Base-by-base conservation (phyloP, 108 stramenopile genomes). In the Conticribra guillardii region DNA sequence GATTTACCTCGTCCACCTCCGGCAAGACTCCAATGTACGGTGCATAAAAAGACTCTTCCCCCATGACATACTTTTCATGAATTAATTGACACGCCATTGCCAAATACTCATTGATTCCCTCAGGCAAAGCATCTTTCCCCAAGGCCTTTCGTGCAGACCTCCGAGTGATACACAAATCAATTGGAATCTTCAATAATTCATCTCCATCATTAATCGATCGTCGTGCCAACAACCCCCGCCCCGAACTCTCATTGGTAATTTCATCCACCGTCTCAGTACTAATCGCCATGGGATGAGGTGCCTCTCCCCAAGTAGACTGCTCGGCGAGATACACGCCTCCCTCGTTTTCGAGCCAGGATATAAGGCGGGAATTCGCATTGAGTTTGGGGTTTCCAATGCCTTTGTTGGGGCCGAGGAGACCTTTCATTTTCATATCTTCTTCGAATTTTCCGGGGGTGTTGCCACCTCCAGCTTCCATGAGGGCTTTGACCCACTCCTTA, bases 81-180 rank as follows among this genome's bases (percentile, higher is more conserved):
- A 98, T 96, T n/a, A 97, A 77, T 60, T 96, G 91, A 60, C 95
- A 88, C 0, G 98, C 98, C 60, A 98, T 91, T 28, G 94, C 96
- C 64, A 98, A 71, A 73, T 96, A 98, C 68, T 98, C 97, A 71
- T 96, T 95, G 24, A 94, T 89, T 14, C 87, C 94, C 21, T 74
- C 72, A 16, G 80, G 60, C 17, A 98, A 74, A 23, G 84, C 84
- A 75, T 91, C 92, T 45, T 80, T 85, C 18, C 87, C 87, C 14
- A 88, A 31, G 2, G 95, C 91, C 74, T 90, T 85, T 44, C 84
- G 76, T 4, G 95, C 94, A 17, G 89, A 87, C 21, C 53, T 62
- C 67, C 95, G 96, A 53, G 96, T 97, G 22, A 98, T 55, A 37
- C 96, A 96, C 41, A 98, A 58, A 50, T 91, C 72, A 28, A 97